These are phyloP conservation scores for Citrus glauca DNA, from an alignment of 345 rosid species.

Conservation along the genomic window DNA sequence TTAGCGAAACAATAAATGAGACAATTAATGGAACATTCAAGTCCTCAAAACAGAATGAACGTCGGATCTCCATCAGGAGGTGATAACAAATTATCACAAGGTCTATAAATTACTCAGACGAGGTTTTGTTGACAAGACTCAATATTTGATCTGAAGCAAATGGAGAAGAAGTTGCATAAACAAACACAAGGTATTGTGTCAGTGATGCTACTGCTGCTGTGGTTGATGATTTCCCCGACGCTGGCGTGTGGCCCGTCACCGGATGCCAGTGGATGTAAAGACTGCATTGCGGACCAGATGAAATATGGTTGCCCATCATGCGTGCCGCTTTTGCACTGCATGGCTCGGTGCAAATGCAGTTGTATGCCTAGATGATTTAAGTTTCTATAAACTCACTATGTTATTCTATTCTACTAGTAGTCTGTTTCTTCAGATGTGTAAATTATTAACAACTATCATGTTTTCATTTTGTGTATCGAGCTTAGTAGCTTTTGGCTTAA, in stretches of 20 bases:
- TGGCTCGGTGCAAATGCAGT: conserved; percentile 77
- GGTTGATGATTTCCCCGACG: conserved; percentile 17
- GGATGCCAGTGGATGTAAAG: conserved; percentile 35
- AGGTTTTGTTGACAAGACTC: not conserved
- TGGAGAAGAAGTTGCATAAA: conserved; percentile 2
- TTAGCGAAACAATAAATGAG: conserved; percentile 9
- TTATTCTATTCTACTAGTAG: too few species aligned
- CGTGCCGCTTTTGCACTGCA: conserved; percentile 56
- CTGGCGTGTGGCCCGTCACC: conserved; percentile 11
- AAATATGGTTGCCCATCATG: conserved; percentile 54
- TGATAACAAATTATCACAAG: not conserved
- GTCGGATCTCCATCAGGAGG: not conserved
- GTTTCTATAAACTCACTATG: not conserved
- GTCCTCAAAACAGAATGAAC: not conserved
- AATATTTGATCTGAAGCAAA: not conserved
- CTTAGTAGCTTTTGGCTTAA: too few species aligned
- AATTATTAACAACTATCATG: not conserved
- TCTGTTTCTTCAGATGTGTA: not conserved
- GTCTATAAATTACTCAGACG: not conserved
- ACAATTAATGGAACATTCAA: not conserved
- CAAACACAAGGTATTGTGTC: not conserved
- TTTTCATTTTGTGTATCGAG: too few species aligned
- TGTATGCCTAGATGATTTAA: conserved; percentile 29
- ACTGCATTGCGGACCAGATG: conserved; percentile 52
- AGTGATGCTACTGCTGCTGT: conserved; percentile 9